These are phyloP conservation scores for Boletus bicolor DNA, from an alignment of 768 basidiomycete species.

Conservation along the genomic window DNA sequence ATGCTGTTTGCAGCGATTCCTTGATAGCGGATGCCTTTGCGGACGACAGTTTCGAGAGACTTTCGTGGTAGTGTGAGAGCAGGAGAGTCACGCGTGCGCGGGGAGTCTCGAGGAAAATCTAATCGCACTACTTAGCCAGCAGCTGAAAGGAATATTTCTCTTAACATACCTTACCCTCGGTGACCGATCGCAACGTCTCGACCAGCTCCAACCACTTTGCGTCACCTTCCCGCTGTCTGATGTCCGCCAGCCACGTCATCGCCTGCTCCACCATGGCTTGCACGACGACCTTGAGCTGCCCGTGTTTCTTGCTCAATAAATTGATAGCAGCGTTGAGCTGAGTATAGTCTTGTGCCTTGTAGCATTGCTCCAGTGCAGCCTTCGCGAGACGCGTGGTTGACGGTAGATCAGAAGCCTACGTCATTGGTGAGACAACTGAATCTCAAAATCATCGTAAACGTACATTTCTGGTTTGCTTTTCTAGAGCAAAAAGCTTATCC, in stretches of 20 bases:
- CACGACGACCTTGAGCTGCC: slow-evolving; percentile 87
- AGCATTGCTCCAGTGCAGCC: slow-evolving; percentile 66
- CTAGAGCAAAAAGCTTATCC: slow-evolving; percentile 83
- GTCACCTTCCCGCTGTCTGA: slow-evolving; percentile 63
- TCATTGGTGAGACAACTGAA: neutral
- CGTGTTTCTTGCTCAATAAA: slow-evolving; percentile 89
- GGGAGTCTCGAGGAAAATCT: slow-evolving; percentile 97
- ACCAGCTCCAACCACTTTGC: slow-evolving; percentile 85
- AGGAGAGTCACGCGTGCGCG: slow-evolving; percentile 90
- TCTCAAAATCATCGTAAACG: slow-evolving; percentile 19
- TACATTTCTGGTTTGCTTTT: slow-evolving; percentile 97
- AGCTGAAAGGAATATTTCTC: neutral
- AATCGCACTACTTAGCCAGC: slow-evolving; percentile 5
- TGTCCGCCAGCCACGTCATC: slow-evolving; percentile 77
- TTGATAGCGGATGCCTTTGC: slow-evolving; percentile 41
- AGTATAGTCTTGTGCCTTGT: slow-evolving; percentile 65
- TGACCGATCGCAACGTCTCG: slow-evolving; percentile 85
- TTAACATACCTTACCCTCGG: slow-evolving; percentile 86
- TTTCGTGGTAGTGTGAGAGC: slow-evolving; percentile 84
- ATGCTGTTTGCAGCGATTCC: slow-evolving; percentile 79
- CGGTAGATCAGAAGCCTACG: slow-evolving; percentile 83
- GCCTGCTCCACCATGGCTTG: slow-evolving; percentile 89
- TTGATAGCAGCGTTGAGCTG: slow-evolving; percentile 69
- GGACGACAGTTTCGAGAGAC: slow-evolving; percentile 46
- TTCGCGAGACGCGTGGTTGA: slow-evolving; percentile 90